Percentiles rank a stretch among this genome's conserved stretches.
Conservation (phyloP, 306 rosid species). For the Lathyrus tuberosus region DNA sequence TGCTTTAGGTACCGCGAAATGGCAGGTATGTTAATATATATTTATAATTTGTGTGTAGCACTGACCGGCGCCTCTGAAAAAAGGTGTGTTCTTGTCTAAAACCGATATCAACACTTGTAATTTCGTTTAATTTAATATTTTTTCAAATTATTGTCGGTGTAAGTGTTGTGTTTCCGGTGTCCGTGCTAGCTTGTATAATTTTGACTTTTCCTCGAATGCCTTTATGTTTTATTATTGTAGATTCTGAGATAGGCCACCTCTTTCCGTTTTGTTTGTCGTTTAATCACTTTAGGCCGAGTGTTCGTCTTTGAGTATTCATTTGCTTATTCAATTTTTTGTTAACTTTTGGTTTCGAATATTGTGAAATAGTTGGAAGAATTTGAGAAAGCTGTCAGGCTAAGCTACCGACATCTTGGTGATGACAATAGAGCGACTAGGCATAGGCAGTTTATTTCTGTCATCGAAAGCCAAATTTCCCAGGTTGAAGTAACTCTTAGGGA, state of each 20-base stretch:
- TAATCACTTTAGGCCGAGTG: conserved; percentile 23
- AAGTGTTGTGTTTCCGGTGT: too few species aligned
- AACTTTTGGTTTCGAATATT: conserved; percentile 39
- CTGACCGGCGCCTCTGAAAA: too few species aligned
- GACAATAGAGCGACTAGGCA: conserved; percentile 70
- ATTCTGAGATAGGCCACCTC: conserved; percentile 29
- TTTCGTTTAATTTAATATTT: too few species aligned
- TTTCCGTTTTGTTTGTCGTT: conserved; percentile 1
- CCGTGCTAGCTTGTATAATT: background rate
- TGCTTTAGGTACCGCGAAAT: conserved; percentile 93
- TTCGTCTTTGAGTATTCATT: background rate
- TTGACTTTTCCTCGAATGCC: conserved; percentile 3
- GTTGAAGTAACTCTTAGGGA: conserved; percentile 73
- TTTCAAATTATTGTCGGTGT: too few species aligned
- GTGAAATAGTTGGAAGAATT: conserved; percentile 84
- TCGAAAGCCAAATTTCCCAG: conserved; percentile 74
- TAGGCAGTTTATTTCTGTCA: conserved; percentile 79
- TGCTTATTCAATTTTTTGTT: background rate
- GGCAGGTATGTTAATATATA: conserved; percentile 76
- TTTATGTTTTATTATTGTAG: conserved; percentile 17
- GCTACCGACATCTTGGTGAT: conserved; percentile 66
- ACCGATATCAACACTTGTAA: too few species aligned
- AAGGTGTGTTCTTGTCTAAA: too few species aligned
- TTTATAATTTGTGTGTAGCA: too few species aligned
- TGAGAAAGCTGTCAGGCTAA: conserved; percentile 80